A percentile compares a stretch with the other conserved stretches of the same genome.
Conservation (phyloP, 805 yeast genomes). For the Wickerhamiella brachini region DNA sequence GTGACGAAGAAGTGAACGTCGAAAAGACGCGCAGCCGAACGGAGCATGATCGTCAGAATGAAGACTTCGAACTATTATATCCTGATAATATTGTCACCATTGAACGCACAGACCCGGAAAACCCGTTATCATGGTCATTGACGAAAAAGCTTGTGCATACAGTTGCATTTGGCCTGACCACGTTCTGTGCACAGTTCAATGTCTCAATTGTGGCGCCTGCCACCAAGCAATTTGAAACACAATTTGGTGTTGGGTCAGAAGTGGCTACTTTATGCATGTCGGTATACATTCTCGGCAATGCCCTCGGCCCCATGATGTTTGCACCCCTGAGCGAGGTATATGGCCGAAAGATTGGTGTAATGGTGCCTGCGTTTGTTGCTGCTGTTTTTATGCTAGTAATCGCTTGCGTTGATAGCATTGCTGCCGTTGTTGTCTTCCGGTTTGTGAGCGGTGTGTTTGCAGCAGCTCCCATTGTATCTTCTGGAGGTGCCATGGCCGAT, state of each 20-base stretch:
- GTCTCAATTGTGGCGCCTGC: conserved; percentile 41
- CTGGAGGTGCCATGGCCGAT: conserved; percentile 52
- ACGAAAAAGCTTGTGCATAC: conserved; percentile 29
- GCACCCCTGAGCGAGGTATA: conserved; percentile 46
- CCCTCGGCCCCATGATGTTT: conserved; percentile 44
- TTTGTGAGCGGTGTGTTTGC: conserved; percentile 46
- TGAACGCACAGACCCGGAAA: not conserved
- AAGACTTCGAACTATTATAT: not conserved
- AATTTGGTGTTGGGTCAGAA: conserved; percentile 33
- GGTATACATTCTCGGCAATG: conserved; percentile 46
- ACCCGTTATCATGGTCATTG: conserved; percentile 44
- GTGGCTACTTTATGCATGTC: conserved; percentile 40
- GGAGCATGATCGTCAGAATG: not conserved
- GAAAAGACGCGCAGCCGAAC: not conserved
- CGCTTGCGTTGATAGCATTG: conserved; percentile 32
- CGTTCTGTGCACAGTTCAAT: conserved; percentile 42
- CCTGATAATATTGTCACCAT: not conserved
- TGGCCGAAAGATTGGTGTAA: conserved; percentile 41
- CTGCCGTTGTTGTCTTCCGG: conserved; percentile 31
- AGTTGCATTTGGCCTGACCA: conserved; percentile 30
- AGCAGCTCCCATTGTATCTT: conserved; percentile 48
- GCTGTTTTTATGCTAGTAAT: conserved; percentile 29
- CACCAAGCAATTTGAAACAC: conserved; percentile 29
- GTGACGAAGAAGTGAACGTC: not conserved
- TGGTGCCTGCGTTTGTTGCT: conserved; percentile 35